Evolutionary conservation across 495 filamentous ascomycete species (phyloP).

Genomic region (Trichoderma orchidacearum): DNA sequence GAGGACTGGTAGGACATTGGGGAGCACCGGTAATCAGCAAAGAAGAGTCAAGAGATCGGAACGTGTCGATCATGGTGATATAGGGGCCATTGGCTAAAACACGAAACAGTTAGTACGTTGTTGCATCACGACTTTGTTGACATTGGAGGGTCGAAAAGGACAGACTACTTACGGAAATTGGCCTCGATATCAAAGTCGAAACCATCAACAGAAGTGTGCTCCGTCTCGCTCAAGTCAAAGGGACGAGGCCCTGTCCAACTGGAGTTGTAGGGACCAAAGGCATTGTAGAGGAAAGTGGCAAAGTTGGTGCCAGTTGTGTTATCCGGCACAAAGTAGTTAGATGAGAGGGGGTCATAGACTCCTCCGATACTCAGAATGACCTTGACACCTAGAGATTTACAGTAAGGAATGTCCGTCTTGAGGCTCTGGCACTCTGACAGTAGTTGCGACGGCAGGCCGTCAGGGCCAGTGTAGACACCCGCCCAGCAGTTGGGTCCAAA

Average conservation of each 20-base stretch:
- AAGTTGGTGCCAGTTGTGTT: constrained; percentile 37
- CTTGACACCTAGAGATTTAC: constrained; percentile 49
- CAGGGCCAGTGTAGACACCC: constrained; percentile 12
- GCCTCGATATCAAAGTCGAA: constrained; percentile 57
- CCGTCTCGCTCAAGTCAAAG: constrained; percentile 32
- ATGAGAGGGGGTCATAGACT: constrained; percentile 5
- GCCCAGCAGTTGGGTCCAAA: constrained; percentile 23
- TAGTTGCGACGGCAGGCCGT: constrained; percentile 19
- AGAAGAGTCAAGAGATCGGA: constrained; percentile 32
- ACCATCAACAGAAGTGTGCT: constrained; percentile 44
- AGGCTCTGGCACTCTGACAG: constrained; percentile 25
- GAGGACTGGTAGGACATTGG: constrained; percentile 43
- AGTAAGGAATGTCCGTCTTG: constrained; percentile 41
- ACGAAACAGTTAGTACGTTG: no score
- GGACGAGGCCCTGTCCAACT: constrained; percentile 35
- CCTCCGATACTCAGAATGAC: constrained; percentile 55
- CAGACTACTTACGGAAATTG: constrained; percentile 15
- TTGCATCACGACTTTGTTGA: no score
- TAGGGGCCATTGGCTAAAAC: constrained; percentile 17
- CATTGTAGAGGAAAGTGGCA: constrained; percentile 49
- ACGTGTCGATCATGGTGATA: constrained; percentile 32
- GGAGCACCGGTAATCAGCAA: constrained; percentile 48
- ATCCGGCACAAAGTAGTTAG: constrained; percentile 32
- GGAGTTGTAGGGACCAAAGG: constrained; percentile 43
- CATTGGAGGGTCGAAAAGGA: no score